Base-by-base conservation (phyloP, 208 protist genomes). In the Borovskyia barvae region DNA sequence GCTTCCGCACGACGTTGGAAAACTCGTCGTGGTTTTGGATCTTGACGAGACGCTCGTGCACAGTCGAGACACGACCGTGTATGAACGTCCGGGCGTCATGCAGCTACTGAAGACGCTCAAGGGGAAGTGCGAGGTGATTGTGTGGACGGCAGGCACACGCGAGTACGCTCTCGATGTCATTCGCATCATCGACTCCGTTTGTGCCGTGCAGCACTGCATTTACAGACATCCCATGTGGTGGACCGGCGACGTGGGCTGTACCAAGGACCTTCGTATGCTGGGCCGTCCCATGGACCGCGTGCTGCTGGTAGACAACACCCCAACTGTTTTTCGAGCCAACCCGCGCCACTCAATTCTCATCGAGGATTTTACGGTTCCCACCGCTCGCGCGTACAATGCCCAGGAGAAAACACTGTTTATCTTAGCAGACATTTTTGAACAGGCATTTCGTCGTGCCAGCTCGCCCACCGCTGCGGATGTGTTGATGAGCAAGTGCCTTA, bases 31-130 rank as follows among this genome's bases (percentile, higher is more conserved):
- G 26, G 90, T 96, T 7, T 52, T 93, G n/a, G 86, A 93, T 65
- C 73, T 96, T 5, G 90, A 93, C 47, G 90, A 93, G 70, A 96
- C 89, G 20, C 76, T 95, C 7, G 86, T 95, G 24, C 81, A 75
- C 48, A 89, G 89, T 48, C 73, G 89, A n/a, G 60, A 85, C 28
- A 57, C 51, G 19, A 79, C 70, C 28, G 72, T 90, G 42, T 60
- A 85, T 17, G 53, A 66, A 62, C 79, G 89, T 19, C 80, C 82
- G 9, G 90, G 80, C 45, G 62, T 75, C 22, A 20, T 75, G 3
- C 66, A 80, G 36, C 52, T 93, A 43, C 64, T 93, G 11, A 75
- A 84, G 53, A 68, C 75, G 4, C 66, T 95, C 11, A 82, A 76
- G 19, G 74, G 79, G 25, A 68, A 58, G 51, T 67, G 85, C 14